Conservation (phyloP, 2,329 filamentous ascomycete species). For the Proliferodiscus dingleyae region DNA sequence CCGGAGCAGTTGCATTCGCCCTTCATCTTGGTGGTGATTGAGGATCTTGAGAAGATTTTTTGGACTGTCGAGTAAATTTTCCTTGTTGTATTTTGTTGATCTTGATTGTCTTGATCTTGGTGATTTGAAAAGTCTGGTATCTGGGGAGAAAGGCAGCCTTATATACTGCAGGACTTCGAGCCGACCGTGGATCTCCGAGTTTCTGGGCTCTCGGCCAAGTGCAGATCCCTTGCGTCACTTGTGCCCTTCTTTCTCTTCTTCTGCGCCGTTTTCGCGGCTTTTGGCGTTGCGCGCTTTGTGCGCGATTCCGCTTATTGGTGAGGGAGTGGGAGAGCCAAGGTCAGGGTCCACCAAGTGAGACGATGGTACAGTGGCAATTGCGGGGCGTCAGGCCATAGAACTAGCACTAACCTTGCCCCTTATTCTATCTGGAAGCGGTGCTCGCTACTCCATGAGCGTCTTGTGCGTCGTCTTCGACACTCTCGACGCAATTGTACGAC, state of each 20-base stretch:
- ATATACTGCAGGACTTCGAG: constrained; percentile 5
- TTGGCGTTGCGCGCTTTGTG: not conserved
- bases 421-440: too few species aligned
- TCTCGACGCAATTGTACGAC: too few species aligned
- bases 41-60: not conserved
- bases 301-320: not conserved
- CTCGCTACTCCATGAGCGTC: too few species aligned
- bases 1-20: constrained; percentile 35
- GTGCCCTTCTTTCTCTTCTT: too few species aligned
- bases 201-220: too few species aligned
- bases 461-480: constrained; percentile 2
- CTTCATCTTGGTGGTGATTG: constrained; percentile 30
- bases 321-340: not conserved
- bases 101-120: not conserved
- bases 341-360: too few species aligned
- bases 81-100: not conserved
- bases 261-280: not conserved
- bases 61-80: not conserved
- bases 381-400: too few species aligned
- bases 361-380: too few species aligned
- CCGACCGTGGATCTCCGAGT: too few species aligned
- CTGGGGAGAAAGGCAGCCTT: constrained; percentile 1
- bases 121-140: not conserved
- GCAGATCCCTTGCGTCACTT: too few species aligned
- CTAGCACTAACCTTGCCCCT: too few species aligned